Conservation (phyloP, 1,284 basidiomycete genomes). For the Papiliotrema fonsecae region DNA sequence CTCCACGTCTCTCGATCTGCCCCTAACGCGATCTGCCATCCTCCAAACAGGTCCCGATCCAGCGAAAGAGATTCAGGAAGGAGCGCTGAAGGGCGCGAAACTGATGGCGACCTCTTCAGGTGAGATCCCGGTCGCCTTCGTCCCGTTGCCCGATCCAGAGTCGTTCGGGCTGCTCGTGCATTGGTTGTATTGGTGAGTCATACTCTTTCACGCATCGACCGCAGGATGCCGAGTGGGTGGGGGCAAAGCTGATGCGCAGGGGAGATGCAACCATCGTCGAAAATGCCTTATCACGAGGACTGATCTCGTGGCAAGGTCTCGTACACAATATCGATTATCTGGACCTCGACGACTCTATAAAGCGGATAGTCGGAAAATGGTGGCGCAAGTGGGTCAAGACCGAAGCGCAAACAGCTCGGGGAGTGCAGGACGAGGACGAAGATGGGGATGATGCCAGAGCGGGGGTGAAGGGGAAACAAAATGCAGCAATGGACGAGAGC, state of each 20-base stretch:
- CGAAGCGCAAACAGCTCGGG: neutral
- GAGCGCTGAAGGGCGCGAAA: constrained; percentile 13
- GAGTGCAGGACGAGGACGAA: neutral
- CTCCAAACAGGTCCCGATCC: neutral
- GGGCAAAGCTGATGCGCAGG: constrained; percentile 7
- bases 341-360: constrained; percentile 39
- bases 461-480: constrained; percentile 5
- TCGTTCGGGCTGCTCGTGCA: constrained; percentile 44
- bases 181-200: constrained; percentile 46
- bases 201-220: neutral
- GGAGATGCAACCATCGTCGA: constrained; percentile 34
- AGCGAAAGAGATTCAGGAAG: neutral
- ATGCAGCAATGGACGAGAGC: too few species aligned
- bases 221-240: too few species aligned
- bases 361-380: constrained; percentile 41
- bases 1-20: constrained; percentile 5
- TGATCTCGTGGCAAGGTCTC: constrained; percentile 44
- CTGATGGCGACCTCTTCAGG: constrained; percentile 20
- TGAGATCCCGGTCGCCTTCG: constrained; percentile 25
- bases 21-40: neutral
- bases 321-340: constrained; percentile 47
- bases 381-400: constrained; percentile 46
- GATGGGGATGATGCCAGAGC: constrained; percentile 1
- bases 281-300: constrained; percentile 30
- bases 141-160: constrained; percentile 45